Percentiles rank a stretch among this genome's conserved stretches.
These are phyloP conservation scores for Setomelanomma holmii DNA, from an alignment of 2,329 filamentous ascomycete species.

Conservation along the genomic window DNA sequence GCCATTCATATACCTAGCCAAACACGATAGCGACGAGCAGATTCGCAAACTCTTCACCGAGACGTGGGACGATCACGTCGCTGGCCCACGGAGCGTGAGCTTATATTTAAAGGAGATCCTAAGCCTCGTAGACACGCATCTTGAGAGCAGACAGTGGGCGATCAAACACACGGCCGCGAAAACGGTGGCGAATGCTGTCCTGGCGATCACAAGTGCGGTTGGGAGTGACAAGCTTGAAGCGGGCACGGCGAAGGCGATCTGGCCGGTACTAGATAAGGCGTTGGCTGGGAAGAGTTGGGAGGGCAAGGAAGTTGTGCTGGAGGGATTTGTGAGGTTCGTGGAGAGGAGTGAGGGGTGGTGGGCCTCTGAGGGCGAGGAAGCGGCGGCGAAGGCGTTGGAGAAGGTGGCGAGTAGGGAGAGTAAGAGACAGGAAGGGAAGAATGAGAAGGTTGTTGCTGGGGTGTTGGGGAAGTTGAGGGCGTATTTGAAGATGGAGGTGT, in stretches of 20 bases:
- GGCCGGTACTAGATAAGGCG: slow-evolving; percentile 83
- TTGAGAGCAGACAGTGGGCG: slow-evolving; percentile 85
- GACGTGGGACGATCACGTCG: slow-evolving; percentile 90
- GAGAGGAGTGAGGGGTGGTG: slow-evolving; percentile 67
- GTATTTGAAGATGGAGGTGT: slow-evolving; percentile 4
- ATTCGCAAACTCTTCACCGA: slow-evolving; percentile 81
- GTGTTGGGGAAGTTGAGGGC: slow-evolving; percentile 24
- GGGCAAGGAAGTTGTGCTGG: slow-evolving; percentile 85
- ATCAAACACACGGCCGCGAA: slow-evolving; percentile 89
- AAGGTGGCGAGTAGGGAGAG: slow-evolving; percentile 82
- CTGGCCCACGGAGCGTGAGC: slow-evolving; percentile 79
- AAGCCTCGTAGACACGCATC: slow-evolving; percentile 67
- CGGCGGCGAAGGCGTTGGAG: slow-evolving; percentile 66
- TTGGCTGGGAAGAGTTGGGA: slow-evolving; percentile 89
- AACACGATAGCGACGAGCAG: slow-evolving; percentile 83
- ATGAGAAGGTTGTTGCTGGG: slow-evolving; percentile 52
- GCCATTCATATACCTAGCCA: slow-evolving; percentile 86
- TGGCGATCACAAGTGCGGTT: slow-evolving; percentile 67
- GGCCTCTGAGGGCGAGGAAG: slow-evolving; percentile 62
- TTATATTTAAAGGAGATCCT: slow-evolving; percentile 87
- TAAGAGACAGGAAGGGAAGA: slow-evolving; percentile 87
- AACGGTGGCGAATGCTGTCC: slow-evolving; percentile 75
- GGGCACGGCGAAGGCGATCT: slow-evolving; percentile 69
- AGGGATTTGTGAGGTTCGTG: slow-evolving; percentile 80
- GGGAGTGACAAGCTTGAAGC: slow-evolving; percentile 64